Evolutionary conservation across 2,329 filamentous ascomycete species (phyloP).

Genomic region (Intubia oerlemansii): DNA sequence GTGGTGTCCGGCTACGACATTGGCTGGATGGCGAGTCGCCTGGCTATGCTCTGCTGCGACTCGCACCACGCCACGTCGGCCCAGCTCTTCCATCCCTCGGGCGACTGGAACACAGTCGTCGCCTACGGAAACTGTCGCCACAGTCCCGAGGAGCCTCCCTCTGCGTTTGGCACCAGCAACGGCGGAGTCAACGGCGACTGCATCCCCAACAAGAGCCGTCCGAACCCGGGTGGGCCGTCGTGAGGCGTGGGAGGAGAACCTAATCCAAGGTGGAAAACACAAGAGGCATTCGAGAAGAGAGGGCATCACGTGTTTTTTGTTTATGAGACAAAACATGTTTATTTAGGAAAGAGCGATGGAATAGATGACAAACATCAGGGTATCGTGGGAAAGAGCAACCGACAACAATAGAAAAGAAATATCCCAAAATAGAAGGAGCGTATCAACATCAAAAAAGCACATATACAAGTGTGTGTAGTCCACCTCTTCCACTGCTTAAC

Average conservation of each 20-base stretch:
- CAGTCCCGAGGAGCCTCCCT: conserved; percentile 3
- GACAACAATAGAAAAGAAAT: too few relatives aligned
- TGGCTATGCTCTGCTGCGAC: conserved; percentile 7
- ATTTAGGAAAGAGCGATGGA: too few relatives aligned
- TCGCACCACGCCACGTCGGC: conserved; percentile 4
- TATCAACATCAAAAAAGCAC: too few relatives aligned
- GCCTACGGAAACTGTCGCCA: conserved; percentile 9
- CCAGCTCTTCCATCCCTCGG: conserved; percentile 7
- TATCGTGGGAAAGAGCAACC: too few relatives aligned
- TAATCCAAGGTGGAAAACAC: neutral
- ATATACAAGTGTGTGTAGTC: too few relatives aligned
- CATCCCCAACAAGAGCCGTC: conserved; percentile 2
- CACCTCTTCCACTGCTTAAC: too few relatives aligned
- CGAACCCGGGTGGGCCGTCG: conserved; percentile 1
- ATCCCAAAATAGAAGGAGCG: too few relatives aligned
- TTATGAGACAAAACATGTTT: too few relatives aligned
- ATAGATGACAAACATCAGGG: too few relatives aligned
- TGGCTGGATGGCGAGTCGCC: conserved; percentile 6
- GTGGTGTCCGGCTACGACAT: conserved; percentile 3
- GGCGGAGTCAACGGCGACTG: conserved; percentile 7
- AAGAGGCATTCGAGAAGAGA: neutral
- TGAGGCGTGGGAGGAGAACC: neutral
- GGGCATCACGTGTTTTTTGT: neutral
- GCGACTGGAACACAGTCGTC: conserved; percentile 5
- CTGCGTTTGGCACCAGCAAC: conserved; percentile 4